These are phyloP conservation scores for Penicillium rolfsii DNA, from an alignment of 2,329 filamentous ascomycete genomes.

Conservation along the genomic window DNA sequence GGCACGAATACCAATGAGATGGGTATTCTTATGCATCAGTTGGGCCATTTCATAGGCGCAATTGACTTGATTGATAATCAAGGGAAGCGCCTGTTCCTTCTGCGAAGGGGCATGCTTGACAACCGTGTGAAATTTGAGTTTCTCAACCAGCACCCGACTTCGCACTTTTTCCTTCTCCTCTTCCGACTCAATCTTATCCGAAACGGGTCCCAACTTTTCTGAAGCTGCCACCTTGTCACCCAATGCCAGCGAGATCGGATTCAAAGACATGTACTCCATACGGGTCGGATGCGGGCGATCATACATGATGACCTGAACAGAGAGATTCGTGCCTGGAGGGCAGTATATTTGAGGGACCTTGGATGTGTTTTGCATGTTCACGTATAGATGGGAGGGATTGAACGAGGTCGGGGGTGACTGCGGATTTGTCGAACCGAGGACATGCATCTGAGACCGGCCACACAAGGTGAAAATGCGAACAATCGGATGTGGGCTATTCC, in stretches of 20 bases:
- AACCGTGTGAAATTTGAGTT: conserved; percentile 86
- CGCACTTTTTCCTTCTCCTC: conserved; percentile 70
- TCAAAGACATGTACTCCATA: conserved; percentile 96
- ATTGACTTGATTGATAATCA: conserved; percentile 91
- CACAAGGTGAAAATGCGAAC: conserved; percentile 82
- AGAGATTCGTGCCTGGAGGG: conserved; percentile 64
- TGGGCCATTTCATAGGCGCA: conserved; percentile 89
- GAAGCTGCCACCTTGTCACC: conserved; percentile 65
- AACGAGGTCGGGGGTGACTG: conserved; percentile 52
- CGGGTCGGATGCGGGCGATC: conserved; percentile 79
- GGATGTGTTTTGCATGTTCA: conserved; percentile 54
- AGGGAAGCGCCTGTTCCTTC: conserved; percentile 78
- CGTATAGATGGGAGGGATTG: conserved; percentile 72
- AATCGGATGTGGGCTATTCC: conserved; percentile 78
- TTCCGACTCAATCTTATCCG: conserved; percentile 68
- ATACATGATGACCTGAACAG: conserved; percentile 86
- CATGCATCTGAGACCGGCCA: conserved; percentile 78
- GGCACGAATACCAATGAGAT: conserved; percentile 76
- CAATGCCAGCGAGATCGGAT: conserved; percentile 84
- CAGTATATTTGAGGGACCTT: conserved; percentile 74
- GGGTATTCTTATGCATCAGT: conserved; percentile 84
- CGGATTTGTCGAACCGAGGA: conserved; percentile 80
- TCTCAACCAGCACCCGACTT: conserved; percentile 73
- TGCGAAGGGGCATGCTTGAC: conserved; percentile 73
- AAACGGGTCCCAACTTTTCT: conserved; percentile 40